Conservation (phyloP, 306 rosid species). For the Arachis stenosperma region DNA sequence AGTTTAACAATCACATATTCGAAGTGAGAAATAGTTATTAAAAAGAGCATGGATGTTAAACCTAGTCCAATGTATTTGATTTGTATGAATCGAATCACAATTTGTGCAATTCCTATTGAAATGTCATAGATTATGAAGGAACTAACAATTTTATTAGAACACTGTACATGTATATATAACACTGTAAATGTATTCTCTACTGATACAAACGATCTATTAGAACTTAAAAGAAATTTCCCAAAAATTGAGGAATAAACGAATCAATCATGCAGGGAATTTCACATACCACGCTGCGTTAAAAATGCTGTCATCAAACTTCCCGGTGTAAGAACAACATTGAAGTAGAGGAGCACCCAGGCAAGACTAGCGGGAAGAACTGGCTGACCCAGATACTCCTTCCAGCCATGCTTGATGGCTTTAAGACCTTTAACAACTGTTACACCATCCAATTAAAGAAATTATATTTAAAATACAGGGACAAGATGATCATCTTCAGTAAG, state of each 20-base stretch:
- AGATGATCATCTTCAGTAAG: not conserved
- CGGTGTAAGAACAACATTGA: conserved; percentile 87
- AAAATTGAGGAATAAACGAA: not conserved
- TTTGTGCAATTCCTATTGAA: not conserved
- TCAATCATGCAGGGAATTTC: conserved; percentile 21
- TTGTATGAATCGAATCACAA: too few species aligned
- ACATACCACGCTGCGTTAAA: conserved; percentile 83
- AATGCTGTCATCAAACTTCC: conserved; percentile 98
- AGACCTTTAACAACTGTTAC: conserved; percentile 71
- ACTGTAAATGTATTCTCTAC: too few species aligned
- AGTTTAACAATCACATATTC: conserved; percentile 14
- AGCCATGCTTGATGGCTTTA: conserved; percentile 85
- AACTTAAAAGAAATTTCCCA: conserved; percentile 10
- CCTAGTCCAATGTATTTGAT: too few species aligned
- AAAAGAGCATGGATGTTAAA: not conserved
- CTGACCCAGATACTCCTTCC: conserved; percentile 89
- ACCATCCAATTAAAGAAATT: conserved; percentile 40
- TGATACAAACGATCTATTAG: not conserved
- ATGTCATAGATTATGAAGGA: conserved; percentile 1
- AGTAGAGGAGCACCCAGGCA: conserved; percentile 84
- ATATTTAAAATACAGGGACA: conserved; percentile 18
- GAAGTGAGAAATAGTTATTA: not conserved
- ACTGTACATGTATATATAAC: too few species aligned
- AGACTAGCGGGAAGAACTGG: conserved; percentile 98
- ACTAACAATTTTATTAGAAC: not conserved